Conservation (phyloP, 2,329 filamentous ascomycete genomes). For the Alternaria metachromatica region DNA sequence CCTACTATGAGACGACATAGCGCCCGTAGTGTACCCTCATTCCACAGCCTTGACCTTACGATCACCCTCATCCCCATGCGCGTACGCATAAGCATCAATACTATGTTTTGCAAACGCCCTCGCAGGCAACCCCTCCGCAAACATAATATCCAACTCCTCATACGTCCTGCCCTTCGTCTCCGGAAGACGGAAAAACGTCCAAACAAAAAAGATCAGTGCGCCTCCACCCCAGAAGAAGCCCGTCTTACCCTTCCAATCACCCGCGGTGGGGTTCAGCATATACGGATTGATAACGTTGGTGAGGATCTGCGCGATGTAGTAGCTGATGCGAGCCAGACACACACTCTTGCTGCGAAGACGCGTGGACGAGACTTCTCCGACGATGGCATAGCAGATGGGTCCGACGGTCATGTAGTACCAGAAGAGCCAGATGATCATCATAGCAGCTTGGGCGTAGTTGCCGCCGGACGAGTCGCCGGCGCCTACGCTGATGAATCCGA, state of each 20-base stretch:
- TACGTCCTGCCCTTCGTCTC: constrained; percentile 80
- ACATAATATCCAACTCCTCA: constrained; percentile 81
- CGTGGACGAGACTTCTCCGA: constrained; percentile 79
- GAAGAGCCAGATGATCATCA: constrained; percentile 55
- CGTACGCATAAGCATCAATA: constrained; percentile 19
- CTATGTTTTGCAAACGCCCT: constrained; percentile 17
- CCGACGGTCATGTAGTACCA: constrained; percentile 85
- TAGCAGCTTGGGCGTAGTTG: constrained; percentile 26
- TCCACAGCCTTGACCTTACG: neutral
- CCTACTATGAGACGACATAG: neutral
- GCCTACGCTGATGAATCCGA: constrained; percentile 66
- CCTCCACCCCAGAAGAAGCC: constrained; percentile 86
- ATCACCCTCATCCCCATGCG: constrained; percentile 18
- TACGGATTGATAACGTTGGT: constrained; percentile 76
- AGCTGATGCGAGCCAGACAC: constrained; percentile 75
- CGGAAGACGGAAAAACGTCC: constrained; percentile 77
- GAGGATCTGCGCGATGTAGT: constrained; percentile 71
- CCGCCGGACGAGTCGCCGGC: constrained; percentile 51
- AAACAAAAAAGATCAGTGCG: constrained; percentile 73
- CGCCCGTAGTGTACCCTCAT: neutral
- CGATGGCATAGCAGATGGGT: constrained; percentile 84
- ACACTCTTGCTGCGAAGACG: constrained; percentile 87
- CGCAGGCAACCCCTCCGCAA: constrained; percentile 59
- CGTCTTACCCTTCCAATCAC: constrained; percentile 79
- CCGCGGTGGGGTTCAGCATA: constrained; percentile 58